Percentiles rank a stretch among this genome's conserved stretches.
Conservation (phyloP, 208 protist species). For the Wallacemonas sp. region DNA sequence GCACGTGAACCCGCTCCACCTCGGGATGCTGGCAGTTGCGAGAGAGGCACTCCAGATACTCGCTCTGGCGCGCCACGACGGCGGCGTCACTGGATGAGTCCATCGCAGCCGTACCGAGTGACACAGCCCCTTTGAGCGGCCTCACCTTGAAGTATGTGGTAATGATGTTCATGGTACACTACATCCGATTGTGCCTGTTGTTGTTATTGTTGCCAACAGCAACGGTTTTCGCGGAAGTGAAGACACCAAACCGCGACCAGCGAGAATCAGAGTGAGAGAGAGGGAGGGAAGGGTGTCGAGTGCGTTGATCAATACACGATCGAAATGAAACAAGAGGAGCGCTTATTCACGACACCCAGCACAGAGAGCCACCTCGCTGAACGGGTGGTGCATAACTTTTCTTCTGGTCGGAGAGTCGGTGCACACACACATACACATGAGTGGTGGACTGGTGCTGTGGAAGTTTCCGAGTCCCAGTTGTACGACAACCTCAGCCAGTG, state of each 20-base stretch:
- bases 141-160: constrained; percentile 79
- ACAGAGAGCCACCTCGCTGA: too few relatives aligned
- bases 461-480: too few relatives aligned
- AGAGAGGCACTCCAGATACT: constrained; percentile 73
- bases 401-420: too few relatives aligned
- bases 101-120: constrained; percentile 35
- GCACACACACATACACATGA: too few relatives aligned
- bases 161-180: constrained; percentile 68
- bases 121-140: constrained; percentile 50
- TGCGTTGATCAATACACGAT: neutral
- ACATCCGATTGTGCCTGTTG: too few relatives aligned
- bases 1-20: constrained; percentile 53
- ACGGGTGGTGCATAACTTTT: too few relatives aligned
- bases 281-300: neutral
- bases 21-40: constrained; percentile 49
- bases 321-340: neutral
- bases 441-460: too few relatives aligned
- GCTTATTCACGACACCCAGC: too few relatives aligned
- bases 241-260: constrained; percentile 9
- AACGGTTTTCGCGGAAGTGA: neutral
- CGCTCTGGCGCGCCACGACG: constrained; percentile 42
- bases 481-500: too few relatives aligned
- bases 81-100: neutral
- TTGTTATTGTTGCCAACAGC: too few relatives aligned
- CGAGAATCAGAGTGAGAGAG: constrained; percentile 15